Evolutionary conservation across 225 moss, liverwort and hornwort species (phyloP), one percentile per base, ranked within the genome.

Genomic region (Sphagnum tenellum): DNA sequence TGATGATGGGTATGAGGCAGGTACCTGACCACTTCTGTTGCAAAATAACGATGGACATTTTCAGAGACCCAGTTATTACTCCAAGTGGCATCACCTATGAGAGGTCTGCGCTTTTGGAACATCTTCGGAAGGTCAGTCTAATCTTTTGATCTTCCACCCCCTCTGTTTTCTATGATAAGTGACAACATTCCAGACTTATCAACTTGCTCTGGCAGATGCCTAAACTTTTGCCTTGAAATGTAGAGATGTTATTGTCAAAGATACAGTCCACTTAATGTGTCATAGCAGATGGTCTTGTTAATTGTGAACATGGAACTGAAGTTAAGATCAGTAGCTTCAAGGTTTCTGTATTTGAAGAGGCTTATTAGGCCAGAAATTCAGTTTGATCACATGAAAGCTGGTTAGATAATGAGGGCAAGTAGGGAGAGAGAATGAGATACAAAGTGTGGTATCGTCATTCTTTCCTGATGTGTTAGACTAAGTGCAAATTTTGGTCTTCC

Each of bases 31-130:
- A 94, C 78, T 79, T 94, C 74, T 90, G 88, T 67, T 94, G 94
- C 82, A 88, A 90, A 74, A 89, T 94, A 45, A 88, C 84, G 60
- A 94, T 90, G 94, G 94, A 94, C 69, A 85, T 94, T 66, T 90
- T 94, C 70, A 89, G 90, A 80, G 94, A 94, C 73, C 94, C 94
- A 56, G 94, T 94, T 62, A 85, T 88, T 56, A 90, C 90, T 13
- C 90, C 94, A 47, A 87, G 94, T 76, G 94, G 94, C 56, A 86
- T 90, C 60, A 90, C 90, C 49, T 94, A 94, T 58, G 94, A 94
- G 79, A 86, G 86, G 82, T 88, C 84, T 67, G 75, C 81, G 65
- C 75, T 94, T 60, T 75, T 90, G 79, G 88, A 94, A 70, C 94
- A 94, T 75, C 77, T 94, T 10, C 79, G 82, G 44, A 88, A 81